phyloP scores from a whole-genome alignment of 169 alveolate genomes.

The Cryptosporidium canis region DNA sequence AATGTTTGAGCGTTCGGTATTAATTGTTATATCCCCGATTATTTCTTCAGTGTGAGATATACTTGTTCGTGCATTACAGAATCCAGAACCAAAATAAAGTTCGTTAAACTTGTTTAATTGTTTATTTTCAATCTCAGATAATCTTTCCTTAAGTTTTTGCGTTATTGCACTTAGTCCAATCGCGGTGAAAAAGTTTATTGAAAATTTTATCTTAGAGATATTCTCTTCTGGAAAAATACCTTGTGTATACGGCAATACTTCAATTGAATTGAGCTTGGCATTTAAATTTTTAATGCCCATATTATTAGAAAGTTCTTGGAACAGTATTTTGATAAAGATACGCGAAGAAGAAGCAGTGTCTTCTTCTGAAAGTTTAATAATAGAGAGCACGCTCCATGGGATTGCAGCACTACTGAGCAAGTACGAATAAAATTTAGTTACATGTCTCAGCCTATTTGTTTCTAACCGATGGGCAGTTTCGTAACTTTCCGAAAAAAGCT shows the following conservation, averaged over 20 bases:
- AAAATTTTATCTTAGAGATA: slow-evolving; percentile 94
- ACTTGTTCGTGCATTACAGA: not conserved
- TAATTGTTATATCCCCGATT: not conserved
- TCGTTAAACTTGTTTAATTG: slow-evolving; percentile 43
- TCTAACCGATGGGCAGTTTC: slow-evolving; percentile 93
- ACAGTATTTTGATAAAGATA: slow-evolving; percentile 94
- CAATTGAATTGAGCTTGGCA: slow-evolving; percentile 85
- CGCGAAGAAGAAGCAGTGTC: slow-evolving; percentile 96
- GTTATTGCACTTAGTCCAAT: slow-evolving; percentile 96
- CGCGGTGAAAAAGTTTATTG: slow-evolving; percentile 97
- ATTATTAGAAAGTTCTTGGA: slow-evolving; percentile 92
- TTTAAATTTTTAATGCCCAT: slow-evolving; percentile 83
- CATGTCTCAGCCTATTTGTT: slow-evolving; percentile 95
- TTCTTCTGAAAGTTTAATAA: slow-evolving; percentile 94
- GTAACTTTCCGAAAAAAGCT: slow-evolving; percentile 85
- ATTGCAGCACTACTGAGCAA: slow-evolving; percentile 90
- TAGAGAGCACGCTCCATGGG: slow-evolving; percentile 89
- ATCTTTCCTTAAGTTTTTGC: slow-evolving; percentile 88
- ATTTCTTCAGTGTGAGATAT: not conserved
- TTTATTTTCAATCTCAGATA: slow-evolving; percentile 73
- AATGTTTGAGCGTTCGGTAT: not conserved
- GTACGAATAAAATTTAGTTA: slow-evolving; percentile 96
- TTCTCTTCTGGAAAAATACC: slow-evolving; percentile 94
- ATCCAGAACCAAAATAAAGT: not conserved
- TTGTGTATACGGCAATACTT: slow-evolving; percentile 84